A percentile compares a stretch with the other conserved stretches of the same genome.
Evolutionary conservation across 1,284 basidiomycete species (phyloP).

Genomic region (Ustilago crameri): DNA sequence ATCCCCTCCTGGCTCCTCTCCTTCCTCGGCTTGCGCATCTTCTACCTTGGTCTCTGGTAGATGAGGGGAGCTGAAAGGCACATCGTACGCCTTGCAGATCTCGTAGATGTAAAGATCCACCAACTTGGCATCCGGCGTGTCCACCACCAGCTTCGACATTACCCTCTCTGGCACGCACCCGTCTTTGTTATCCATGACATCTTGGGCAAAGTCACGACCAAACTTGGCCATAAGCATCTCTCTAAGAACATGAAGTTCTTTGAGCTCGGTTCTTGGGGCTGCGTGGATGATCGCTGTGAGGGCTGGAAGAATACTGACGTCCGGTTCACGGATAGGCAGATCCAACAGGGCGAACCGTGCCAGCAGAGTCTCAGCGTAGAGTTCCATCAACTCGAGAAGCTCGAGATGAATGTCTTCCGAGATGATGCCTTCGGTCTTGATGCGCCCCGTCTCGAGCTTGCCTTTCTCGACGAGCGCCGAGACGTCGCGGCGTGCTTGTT

Average conservation of each 20-base stretch:
- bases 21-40: slow-evolving; percentile 1
- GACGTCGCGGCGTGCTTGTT: slow-evolving; percentile 81
- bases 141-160: slow-evolving; percentile 77
- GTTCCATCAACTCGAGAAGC: slow-evolving; percentile 84
- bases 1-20: slow-evolving; percentile 5
- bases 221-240: slow-evolving; percentile 95
- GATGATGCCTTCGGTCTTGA: slow-evolving; percentile 84
- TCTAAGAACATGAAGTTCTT: slow-evolving; percentile 88
- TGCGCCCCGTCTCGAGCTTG: slow-evolving; percentile 82
- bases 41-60: slow-evolving; percentile 35
- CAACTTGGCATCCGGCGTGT: slow-evolving; percentile 78
- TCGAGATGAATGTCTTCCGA: slow-evolving; percentile 75
- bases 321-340: slow-evolving; percentile 81
- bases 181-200: slow-evolving; percentile 83
- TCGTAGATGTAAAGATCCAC: slow-evolving; percentile 74
- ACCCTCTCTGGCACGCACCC: slow-evolving; percentile 83
- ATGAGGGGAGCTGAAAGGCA: slow-evolving; percentile 44
- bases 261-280: slow-evolving; percentile 78
- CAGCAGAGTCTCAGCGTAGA: slow-evolving; percentile 91
- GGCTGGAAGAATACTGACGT: slow-evolving; percentile 80
- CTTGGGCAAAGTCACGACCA: slow-evolving; percentile 82
- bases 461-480: slow-evolving; percentile 80
- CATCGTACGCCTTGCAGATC: slow-evolving; percentile 62
- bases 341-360: slow-evolving; percentile 92
- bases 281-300: slow-evolving; percentile 85